These are phyloP conservation scores for Malus hybrid DNA, from an alignment of 331 rosid species.

Conservation along the genomic window DNA sequence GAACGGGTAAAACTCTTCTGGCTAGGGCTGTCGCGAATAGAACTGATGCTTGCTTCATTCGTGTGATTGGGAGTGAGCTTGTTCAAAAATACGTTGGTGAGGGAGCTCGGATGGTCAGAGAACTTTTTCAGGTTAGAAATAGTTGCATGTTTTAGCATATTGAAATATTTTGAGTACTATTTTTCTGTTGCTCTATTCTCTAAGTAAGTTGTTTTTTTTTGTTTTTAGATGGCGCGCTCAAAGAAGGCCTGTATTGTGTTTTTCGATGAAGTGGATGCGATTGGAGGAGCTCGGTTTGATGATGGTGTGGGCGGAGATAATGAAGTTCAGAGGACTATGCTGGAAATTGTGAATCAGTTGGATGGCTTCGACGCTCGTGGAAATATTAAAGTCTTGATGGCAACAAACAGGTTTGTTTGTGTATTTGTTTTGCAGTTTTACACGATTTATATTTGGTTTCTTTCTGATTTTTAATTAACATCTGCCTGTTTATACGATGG, in stretches of 20 bases:
- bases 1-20: conserved; percentile 91
- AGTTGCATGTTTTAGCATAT: neutral
- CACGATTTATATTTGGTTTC: neutral
- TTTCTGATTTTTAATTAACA: neutral
- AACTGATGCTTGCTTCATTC: conserved; percentile 97
- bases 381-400: conserved; percentile 93
- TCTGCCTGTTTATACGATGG: neutral
- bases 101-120: conserved; percentile 98
- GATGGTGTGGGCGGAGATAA: conserved; percentile 98
- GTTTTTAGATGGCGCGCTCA: conserved; percentile 86
- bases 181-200: neutral
- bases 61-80: conserved; percentile 97
- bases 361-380: conserved; percentile 98
- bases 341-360: conserved; percentile 95
- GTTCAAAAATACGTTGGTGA: conserved; percentile 97
- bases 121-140: conserved; percentile 72
- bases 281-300: conserved; percentile 97
- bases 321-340: conserved; percentile 95
- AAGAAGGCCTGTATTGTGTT: conserved; percentile 94
- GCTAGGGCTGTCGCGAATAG: conserved; percentile 98
- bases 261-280: conserved; percentile 96
- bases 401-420: conserved; percentile 68
- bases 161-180: neutral
- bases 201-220: conserved; percentile 4
- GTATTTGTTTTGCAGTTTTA: neutral